phyloP scores from a whole-genome alignment of 2,329 filamentous ascomycete species.

The Tolypocladium endophyticum region DNA sequence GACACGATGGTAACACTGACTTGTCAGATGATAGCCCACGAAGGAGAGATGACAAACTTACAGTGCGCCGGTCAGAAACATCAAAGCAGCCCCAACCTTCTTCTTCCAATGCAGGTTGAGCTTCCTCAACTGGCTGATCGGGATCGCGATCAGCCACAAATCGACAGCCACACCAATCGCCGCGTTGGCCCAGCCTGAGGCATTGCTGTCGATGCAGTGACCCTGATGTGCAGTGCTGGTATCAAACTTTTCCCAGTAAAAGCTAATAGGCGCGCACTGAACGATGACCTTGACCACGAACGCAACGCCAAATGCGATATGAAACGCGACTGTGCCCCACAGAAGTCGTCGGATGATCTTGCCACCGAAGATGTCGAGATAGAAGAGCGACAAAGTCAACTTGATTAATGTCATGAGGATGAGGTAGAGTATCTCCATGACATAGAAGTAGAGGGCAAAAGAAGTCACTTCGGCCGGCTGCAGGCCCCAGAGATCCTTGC shows the following conservation, averaged over 20 bases:
- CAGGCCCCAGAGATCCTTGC: constrained; percentile 23
- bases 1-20: constrained; percentile 19
- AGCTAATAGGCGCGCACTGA: constrained; percentile 27
- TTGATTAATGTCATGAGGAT: constrained; percentile 25
- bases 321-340: constrained; percentile 21
- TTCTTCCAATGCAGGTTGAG: constrained; percentile 26
- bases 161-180: constrained; percentile 30
- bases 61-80: constrained; percentile 33
- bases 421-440: constrained; percentile 28
- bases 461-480: constrained; percentile 7
- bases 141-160: constrained; percentile 29
- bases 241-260: constrained; percentile 25
- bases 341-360: constrained; percentile 17
- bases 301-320: constrained; percentile 12
- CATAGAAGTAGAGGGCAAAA: constrained; percentile 19
- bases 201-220: constrained; percentile 27
- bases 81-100: constrained; percentile 28
- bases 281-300: constrained; percentile 23
- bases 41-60: constrained; percentile 9
- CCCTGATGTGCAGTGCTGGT: constrained; percentile 22
- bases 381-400: constrained; percentile 30
- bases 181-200: constrained; percentile 30
- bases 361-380: constrained; percentile 30
- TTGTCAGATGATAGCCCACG: background rate
- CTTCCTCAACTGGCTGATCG: constrained; percentile 23